phyloP scores from a whole-genome alignment of 2,329 filamentous ascomycete species.

The Exophiala viscosa region DNA sequence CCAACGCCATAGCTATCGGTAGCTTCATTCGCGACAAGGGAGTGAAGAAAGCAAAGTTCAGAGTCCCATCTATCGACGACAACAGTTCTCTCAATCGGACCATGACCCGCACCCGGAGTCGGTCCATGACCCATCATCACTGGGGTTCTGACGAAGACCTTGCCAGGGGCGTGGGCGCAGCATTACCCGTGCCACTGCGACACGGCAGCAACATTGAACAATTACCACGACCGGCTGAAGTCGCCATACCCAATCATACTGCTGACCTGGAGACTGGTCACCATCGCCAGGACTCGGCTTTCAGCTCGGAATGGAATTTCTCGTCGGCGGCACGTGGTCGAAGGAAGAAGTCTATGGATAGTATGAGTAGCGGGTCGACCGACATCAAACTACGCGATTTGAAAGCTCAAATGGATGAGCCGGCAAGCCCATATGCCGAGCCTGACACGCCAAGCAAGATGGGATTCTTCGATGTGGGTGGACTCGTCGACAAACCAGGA shows the following conservation, averaged over 20 bases:
- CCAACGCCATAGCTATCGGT: slow-evolving; percentile 84
- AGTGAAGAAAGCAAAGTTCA: slow-evolving; percentile 82
- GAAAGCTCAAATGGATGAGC: slow-evolving; percentile 9
- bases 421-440: slow-evolving; percentile 5
- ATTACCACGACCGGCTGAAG: slow-evolving; percentile 18
- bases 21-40: slow-evolving; percentile 90
- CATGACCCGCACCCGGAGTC: slow-evolving; percentile 42
- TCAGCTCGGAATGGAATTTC: slow-evolving; percentile 25
- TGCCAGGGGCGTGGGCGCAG: slow-evolving; percentile 72
- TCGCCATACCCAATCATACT: slow-evolving; percentile 7
- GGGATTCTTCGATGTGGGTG: slow-evolving; percentile 83
- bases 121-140: slow-evolving; percentile 63
- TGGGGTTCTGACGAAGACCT: slow-evolving; percentile 93
- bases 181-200: slow-evolving; percentile 53
- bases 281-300: slow-evolving; percentile 29
- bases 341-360: slow-evolving; percentile 13
- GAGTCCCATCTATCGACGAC: slow-evolving; percentile 46
- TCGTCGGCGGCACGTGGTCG: slow-evolving; percentile 10
- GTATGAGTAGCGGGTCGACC: slow-evolving; percentile 23
- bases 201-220: slow-evolving; percentile 24
- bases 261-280: slow-evolving; percentile 21
- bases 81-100: slow-evolving; percentile 34
- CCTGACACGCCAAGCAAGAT: slow-evolving; percentile 45
- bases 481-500: slow-evolving; percentile 56
- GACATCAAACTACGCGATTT: slow-evolving; percentile 24